These are phyloP conservation scores for Rhodotorula babjevae DNA, from an alignment of 768 basidiomycete species.

Conservation along the genomic window DNA sequence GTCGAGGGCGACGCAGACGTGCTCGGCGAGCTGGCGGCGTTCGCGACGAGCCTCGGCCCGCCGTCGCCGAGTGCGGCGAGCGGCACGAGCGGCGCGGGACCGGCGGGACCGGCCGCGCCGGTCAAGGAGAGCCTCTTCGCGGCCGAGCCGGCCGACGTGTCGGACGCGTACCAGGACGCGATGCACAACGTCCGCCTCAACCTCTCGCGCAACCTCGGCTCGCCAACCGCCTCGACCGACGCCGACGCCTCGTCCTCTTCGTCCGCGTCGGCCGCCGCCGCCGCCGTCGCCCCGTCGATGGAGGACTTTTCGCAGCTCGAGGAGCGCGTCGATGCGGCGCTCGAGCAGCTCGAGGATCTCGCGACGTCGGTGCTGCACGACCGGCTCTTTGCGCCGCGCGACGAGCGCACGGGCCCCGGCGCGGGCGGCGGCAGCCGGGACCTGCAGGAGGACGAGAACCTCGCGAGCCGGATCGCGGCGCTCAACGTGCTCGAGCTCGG, in stretches of 20 bases:
- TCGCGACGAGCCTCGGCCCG: conserved; percentile 3
- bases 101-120: conserved; percentile 27
- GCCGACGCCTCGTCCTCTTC: too few species aligned
- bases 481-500: conserved; percentile 84
- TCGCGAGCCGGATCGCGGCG: conserved; percentile 82
- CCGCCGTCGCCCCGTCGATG: conserved; percentile 46
- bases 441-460: conserved; percentile 77
- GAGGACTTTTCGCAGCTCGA: conserved; percentile 49
- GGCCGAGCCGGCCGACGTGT: conserved; percentile 39
- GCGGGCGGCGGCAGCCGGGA: conserved; percentile 57
- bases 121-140: conserved; percentile 14
- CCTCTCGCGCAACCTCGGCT: conserved; percentile 52
- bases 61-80: background rate
- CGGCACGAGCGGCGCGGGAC: background rate
- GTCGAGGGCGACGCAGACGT: conserved; percentile 2
- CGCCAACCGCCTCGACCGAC: conserved; percentile 42
- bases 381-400: conserved; percentile 73
- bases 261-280: conserved; percentile 28
- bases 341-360: conserved; percentile 69
- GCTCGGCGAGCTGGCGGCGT: background rate
- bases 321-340: conserved; percentile 56
- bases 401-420: conserved; percentile 30
- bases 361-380: conserved; percentile 78
- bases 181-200: conserved; percentile 35
- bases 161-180: conserved; percentile 41